Percentiles rank a stretch among this genome's conserved stretches.
Conservation (phyloP, 108 stramenopile genomes). For the Cyclotella atomus region DNA sequence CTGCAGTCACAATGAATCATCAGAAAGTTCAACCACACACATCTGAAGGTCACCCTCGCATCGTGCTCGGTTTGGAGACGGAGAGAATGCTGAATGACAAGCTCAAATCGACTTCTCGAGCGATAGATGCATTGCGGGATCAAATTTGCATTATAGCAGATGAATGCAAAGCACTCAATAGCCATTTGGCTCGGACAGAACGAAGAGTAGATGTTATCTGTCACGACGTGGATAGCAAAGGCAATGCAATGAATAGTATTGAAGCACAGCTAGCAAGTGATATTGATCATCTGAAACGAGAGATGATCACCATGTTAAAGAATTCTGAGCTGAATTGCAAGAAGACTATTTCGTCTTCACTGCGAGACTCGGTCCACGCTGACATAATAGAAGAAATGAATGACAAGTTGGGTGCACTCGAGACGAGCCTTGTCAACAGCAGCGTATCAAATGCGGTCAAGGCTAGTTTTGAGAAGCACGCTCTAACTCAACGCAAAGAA, state of each 20-base stretch:
- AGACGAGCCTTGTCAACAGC: not conserved
- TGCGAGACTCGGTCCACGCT: not conserved
- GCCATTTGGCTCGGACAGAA: constrained; percentile 7
- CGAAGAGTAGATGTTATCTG: constrained; percentile 11
- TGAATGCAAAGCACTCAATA: constrained; percentile 25
- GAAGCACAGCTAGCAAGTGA: constrained; percentile 23
- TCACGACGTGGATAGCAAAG: constrained; percentile 22
- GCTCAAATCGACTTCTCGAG: constrained; percentile 1
- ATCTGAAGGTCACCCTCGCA: not conserved
- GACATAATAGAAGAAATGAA: not conserved
- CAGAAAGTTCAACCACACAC: constrained; percentile 6
- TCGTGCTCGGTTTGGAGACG: constrained; percentile 5
- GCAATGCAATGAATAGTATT: constrained; percentile 11
- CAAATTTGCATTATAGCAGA: constrained; percentile 25
- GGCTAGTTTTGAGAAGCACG: not conserved
- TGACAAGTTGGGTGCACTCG: not conserved
- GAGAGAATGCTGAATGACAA: constrained; percentile 24
- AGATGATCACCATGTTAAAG: not conserved
- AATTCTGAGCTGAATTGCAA: not conserved
- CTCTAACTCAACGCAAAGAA: not conserved
- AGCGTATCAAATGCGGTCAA: not conserved
- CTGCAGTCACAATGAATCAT: constrained; percentile 11
- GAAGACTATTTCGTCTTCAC: not conserved
- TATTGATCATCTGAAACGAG: constrained; percentile 1
- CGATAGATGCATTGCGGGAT: constrained; percentile 42